Base-by-base conservation (phyloP, 495 filamentous ascomycete species). In the Pseudoneurospora amorphoporcata region DNA sequence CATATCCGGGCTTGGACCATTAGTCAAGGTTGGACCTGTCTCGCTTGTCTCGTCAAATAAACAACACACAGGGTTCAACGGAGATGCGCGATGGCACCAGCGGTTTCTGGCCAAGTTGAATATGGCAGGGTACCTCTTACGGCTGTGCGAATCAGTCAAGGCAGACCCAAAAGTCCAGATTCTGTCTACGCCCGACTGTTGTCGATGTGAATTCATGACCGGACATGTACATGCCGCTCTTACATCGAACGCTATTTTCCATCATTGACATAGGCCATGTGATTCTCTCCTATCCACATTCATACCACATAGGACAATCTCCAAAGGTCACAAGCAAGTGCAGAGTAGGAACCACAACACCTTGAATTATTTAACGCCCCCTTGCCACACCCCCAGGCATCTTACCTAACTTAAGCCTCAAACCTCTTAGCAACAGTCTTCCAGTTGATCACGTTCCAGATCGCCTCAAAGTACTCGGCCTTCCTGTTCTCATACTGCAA, bases 401-500 rank as follows among this genome's bases (percentile, higher is more conserved):
- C 10, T 53, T 53, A 69, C 68, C 70, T 8, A 17, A 39, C 38
- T 77, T 73, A 84, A 41, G 79, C 73, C 77, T 81, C 83, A 77
- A 96, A 92, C 72, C 95, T 90, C 85, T 91, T 88, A 82, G 95
- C 94, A 38, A 92, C 95, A 32, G 92, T 87, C 87, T 95, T 94
- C 94, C 94, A 97, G 86, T 97, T 96, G 77, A 97, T 85, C 68
- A 99, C 93, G 75, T 98, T 93, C 95, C 95, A 99, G 80, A 99
- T 92, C 72, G 94, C 94, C 72, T 88, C 88, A 82, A 99, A 97
- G 85, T 99, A 99, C 82, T 98, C 96, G 70, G 92, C 95, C 89
- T 99, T 99, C 80, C 95, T 91, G 86, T 98, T 99, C 87, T 97
- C 88, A 83, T 99, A 99, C 86, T 99, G 94, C 71, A 99, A 86